A percentile compares a stretch with the other conserved stretches of the same genome.
Conservation (phyloP, 1,284 basidiomycete genomes). For the Rhodotorula sp. region DNA sequence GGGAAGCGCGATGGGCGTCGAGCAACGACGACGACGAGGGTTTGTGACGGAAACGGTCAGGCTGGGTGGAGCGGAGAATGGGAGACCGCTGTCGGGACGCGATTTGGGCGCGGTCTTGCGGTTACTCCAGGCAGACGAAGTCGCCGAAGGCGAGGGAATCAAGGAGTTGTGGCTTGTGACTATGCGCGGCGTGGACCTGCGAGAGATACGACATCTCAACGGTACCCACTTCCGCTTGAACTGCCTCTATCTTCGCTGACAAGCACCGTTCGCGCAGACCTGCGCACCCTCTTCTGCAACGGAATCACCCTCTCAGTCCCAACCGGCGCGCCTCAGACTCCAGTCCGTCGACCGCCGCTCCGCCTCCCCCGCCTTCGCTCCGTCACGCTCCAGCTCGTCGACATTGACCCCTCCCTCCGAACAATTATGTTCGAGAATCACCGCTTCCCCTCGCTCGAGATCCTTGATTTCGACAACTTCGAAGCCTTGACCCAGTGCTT, state of each 20-base stretch:
- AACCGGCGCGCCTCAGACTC: background rate
- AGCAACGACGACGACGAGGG: background rate
- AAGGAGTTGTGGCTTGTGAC: conserved; percentile 2
- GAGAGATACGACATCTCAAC: background rate
- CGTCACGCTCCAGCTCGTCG: conserved; percentile 1
- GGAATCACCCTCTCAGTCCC: background rate
- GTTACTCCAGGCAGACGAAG: background rate
- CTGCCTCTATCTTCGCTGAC: background rate
- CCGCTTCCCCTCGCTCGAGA: background rate
- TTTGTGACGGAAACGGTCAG: background rate
- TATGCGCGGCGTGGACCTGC: background rate
- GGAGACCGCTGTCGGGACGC: background rate
- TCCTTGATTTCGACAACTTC: conserved; percentile 6
- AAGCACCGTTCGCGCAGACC: background rate
- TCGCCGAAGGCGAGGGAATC: background rate
- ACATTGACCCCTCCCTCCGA: background rate
- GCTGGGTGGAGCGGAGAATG: background rate
- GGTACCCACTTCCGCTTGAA: background rate
- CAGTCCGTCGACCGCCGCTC: background rate
- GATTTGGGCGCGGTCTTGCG: background rate
- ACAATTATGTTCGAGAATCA: conserved; percentile 10
- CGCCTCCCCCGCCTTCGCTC: background rate
- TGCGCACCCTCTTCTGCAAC: conserved; percentile 4
- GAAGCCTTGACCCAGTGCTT: conserved; percentile 6
- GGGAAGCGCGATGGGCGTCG: background rate